These are phyloP conservation scores for Euphorbia pulcherrima DNA, from an alignment of 345 rosid genomes.

Conservation along the genomic window DNA sequence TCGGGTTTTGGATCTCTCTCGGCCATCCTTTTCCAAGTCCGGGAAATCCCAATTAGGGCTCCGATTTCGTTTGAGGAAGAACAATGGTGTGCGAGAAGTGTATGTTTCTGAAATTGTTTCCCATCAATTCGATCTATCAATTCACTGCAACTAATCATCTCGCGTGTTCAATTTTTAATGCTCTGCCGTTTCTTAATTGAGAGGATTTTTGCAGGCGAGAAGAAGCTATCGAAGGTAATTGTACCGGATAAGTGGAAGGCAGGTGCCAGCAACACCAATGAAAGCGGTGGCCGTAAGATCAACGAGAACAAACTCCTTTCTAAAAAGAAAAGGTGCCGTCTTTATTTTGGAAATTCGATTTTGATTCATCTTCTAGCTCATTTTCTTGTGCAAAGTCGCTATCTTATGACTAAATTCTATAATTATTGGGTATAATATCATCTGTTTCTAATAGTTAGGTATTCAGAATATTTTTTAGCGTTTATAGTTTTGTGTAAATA, in stretches of 20 bases:
- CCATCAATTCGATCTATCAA: background rate
- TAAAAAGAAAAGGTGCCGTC: constrained; percentile 59
- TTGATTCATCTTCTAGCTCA: background rate
- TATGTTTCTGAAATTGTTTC: constrained; percentile 28
- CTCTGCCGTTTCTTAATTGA: no score
- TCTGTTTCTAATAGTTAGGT: background rate
- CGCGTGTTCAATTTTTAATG: background rate
- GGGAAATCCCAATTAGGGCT: constrained; percentile 26
- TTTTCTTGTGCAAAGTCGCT: no score
- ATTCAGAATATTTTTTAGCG: background rate
- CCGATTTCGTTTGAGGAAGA: constrained; percentile 5
- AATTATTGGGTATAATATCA: background rate
- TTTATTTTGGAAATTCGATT: background rate
- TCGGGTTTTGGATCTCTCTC: background rate
- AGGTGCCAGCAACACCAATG: constrained; percentile 91
- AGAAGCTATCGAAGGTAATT: constrained; percentile 89
- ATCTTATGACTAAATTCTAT: no score
- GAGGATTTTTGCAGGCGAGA: constrained; percentile 54
- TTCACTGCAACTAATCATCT: background rate
- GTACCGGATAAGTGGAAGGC: constrained; percentile 99
- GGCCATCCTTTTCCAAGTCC: background rate
- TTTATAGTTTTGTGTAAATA: no score
- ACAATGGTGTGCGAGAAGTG: constrained; percentile 94
- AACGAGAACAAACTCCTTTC: constrained; percentile 98
- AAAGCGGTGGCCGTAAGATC: constrained; percentile 92